Conservation (phyloP, 148 eudicot species). For the Cornus suecica region DNA sequence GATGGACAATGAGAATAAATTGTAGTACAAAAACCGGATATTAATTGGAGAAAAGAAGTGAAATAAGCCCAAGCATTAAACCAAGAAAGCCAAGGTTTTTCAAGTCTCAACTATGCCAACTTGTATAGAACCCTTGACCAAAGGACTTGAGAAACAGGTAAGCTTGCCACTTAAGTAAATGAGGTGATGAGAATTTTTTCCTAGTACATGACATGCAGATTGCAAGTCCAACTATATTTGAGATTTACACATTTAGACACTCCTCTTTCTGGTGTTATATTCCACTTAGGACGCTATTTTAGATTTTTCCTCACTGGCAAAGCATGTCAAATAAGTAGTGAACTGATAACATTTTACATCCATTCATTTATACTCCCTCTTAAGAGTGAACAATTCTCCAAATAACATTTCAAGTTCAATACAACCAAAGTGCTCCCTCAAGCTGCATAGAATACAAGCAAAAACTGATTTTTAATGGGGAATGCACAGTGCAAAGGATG, state of each 20-base stretch:
- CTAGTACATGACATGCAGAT: not conserved
- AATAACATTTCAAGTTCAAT: not conserved
- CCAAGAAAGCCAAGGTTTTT: too few species aligned
- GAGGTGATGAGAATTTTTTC: not conserved
- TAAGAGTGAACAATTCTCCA: not conserved
- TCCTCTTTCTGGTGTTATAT: not conserved
- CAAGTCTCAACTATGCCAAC: not conserved
- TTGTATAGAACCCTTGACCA: not conserved
- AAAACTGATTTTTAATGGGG: not conserved
- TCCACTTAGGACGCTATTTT: not conserved
- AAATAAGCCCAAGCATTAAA: not conserved
- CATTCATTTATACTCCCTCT: not conserved
- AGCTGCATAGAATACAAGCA: not conserved
- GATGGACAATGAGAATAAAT: not conserved
- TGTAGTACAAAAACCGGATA: too few species aligned
- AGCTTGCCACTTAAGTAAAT: not conserved
- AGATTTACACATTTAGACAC: not conserved
- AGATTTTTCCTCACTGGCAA: not conserved
- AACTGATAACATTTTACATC: not conserved
- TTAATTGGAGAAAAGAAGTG: not conserved
- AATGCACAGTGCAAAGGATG: not conserved
- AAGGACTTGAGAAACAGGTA: not conserved
- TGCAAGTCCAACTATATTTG: not conserved
- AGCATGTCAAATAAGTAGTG: not conserved
- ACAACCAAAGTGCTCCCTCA: not conserved